Conservation (phyloP, 257 asterid species). For the Ocimum tenuiflorum region DNA sequence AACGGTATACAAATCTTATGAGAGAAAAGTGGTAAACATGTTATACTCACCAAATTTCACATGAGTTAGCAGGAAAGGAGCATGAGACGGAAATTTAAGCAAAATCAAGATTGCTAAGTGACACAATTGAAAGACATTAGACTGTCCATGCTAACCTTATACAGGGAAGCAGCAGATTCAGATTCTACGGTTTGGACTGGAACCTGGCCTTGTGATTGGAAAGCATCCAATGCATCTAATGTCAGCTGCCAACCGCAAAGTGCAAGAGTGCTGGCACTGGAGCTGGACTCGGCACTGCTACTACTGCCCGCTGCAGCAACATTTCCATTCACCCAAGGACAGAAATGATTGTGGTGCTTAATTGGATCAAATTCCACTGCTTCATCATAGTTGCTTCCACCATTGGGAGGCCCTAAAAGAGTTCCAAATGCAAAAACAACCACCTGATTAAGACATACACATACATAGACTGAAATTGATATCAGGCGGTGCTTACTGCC, state of each 20-base stretch:
- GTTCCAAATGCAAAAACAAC: constrained; percentile 21
- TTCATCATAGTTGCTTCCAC: constrained; percentile 87
- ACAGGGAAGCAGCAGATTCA: constrained; percentile 96
- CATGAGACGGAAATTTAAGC: background rate
- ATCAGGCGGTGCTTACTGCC: background rate
- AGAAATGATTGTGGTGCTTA: constrained; percentile 78
- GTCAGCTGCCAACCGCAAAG: constrained; percentile 98
- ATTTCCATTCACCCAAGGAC: constrained; percentile 99
- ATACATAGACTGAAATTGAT: background rate
- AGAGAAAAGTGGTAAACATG: background rate
- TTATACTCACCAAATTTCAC: background rate
- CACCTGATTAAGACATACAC: constrained; percentile 3
- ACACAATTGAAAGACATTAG: background rate
- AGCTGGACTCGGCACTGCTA: constrained; percentile 55
- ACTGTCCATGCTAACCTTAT: constrained; percentile 54
- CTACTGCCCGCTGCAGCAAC: constrained; percentile 97
- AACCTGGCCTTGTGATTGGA: constrained; percentile 79
- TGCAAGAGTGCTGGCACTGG: constrained; percentile 67
- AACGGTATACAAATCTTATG: background rate
- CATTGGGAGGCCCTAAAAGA: constrained; percentile 70
- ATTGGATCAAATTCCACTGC: constrained; percentile 90
- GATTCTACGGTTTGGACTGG: constrained; percentile 89
- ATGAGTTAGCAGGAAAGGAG: background rate
- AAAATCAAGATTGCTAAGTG: background rate
- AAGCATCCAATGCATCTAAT: constrained; percentile 86